Percentiles rank a stretch among this genome's conserved stretches.
Evolutionary conservation across 2,329 filamentous ascomycete genomes (phyloP).

Genomic region (Thermoascus crustaceus): DNA sequence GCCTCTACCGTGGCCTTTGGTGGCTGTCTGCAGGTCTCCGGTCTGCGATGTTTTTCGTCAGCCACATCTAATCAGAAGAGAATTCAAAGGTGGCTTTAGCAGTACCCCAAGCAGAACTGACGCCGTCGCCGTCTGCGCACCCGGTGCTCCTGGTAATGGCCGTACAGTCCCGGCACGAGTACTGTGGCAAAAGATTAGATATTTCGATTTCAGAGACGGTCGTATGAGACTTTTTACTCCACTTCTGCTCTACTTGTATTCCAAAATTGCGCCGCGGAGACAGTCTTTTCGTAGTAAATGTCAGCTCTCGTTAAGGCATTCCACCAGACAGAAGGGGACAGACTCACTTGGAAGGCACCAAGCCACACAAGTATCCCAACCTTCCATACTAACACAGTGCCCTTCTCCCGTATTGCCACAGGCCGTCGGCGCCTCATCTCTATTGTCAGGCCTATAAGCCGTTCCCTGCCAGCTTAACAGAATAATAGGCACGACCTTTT

Average conservation of each 20-base stretch:
- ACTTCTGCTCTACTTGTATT: too few species aligned
- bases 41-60: background rate
- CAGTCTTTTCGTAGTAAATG: too few species aligned
- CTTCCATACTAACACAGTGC: background rate
- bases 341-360: constrained; percentile 1
- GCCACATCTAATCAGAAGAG: background rate
- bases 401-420: background rate
- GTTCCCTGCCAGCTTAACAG: too few species aligned
- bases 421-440: background rate
- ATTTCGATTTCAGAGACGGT: background rate
- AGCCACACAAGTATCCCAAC: background rate
- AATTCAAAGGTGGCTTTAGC: background rate
- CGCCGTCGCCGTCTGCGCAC: background rate
- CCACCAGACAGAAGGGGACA: constrained; percentile 6
- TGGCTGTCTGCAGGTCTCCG: background rate
- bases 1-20: too few species aligned
- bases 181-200: background rate
- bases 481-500: too few species aligned
- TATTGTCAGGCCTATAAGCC: background rate
- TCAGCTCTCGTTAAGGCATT: too few species aligned
- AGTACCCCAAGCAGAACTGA: background rate
- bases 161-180: background rate
- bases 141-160: background rate
- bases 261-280: too few species aligned
- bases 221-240: too few species aligned